A percentile compares a stretch with the other conserved stretches of the same genome.
Conservation (phyloP, 2,329 filamentous ascomycete genomes). For the Nemania abortiva region DNA sequence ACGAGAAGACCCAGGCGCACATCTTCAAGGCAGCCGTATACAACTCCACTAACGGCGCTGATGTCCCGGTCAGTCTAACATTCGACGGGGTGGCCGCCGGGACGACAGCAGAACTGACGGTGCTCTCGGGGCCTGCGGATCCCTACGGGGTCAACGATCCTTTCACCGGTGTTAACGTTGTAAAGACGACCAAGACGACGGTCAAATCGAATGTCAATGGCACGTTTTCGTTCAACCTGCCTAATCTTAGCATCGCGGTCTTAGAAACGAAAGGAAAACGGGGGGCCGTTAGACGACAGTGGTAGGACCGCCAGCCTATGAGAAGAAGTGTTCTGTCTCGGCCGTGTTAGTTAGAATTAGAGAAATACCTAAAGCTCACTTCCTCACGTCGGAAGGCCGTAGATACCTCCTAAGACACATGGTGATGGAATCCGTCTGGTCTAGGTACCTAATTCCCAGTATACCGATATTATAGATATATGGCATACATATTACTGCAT, state of each 20-base stretch:
- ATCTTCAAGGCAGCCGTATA: conserved; percentile 67
- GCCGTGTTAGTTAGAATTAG: neutral
- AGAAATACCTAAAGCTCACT: no score
- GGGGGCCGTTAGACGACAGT: conserved; percentile 18
- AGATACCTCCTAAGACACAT: no score
- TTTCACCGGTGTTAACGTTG: conserved; percentile 61
- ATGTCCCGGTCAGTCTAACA: conserved; percentile 59
- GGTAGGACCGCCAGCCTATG: conserved; percentile 2
- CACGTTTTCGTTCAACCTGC: conserved; percentile 64
- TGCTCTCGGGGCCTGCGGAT: conserved; percentile 59
- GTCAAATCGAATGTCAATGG: conserved; percentile 60
- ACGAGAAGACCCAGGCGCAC: conserved; percentile 55
- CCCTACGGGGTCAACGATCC: conserved; percentile 61
- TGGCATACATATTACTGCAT: no score
- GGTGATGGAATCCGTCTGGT: no score
- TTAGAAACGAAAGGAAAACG: conserved; percentile 56
- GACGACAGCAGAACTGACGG: conserved; percentile 57
- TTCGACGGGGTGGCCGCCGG: conserved; percentile 60
- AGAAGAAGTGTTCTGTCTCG: neutral
- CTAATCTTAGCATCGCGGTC: conserved; percentile 67
- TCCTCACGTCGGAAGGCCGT: no score
- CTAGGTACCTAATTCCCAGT: no score
- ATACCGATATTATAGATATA: no score
- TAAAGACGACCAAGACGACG: conserved; percentile 56
- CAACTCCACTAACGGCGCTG: conserved; percentile 60